Conservation (phyloP, 306 rosid genomes). For the Geum urbanum region DNA sequence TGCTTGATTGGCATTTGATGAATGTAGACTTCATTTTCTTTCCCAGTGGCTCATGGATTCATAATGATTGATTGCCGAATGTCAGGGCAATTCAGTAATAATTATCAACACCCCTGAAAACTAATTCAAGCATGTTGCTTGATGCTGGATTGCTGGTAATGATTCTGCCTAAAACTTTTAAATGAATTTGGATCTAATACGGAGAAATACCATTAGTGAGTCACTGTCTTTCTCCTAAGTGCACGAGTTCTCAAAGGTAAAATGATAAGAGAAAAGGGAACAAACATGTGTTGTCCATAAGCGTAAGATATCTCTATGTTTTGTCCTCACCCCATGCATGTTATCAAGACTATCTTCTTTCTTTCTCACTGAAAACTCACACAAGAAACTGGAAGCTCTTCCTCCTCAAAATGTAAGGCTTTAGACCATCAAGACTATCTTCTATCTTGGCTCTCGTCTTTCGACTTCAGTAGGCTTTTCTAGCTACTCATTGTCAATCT, state of each 20-base stretch:
- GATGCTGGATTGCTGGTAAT: too few relatives aligned
- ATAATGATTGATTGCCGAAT: background rate
- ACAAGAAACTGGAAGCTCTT: background rate
- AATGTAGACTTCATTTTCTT: background rate
- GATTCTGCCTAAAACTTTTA: background rate
- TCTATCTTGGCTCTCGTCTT: background rate
- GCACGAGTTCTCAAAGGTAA: background rate
- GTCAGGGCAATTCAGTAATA: background rate
- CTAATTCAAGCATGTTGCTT: too few relatives aligned
- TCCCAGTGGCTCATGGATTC: background rate
- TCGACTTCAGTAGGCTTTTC: background rate
- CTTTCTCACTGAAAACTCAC: background rate
- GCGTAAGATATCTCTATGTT: background rate
- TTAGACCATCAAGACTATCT: too few relatives aligned
- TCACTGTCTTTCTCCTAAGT: background rate
- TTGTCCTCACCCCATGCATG: background rate
- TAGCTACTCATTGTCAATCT: background rate
- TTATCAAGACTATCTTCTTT: constrained; percentile 14
- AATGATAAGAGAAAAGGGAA: background rate
- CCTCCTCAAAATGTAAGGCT: constrained; percentile 24
- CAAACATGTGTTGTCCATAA: background rate
- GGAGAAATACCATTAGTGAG: background rate
- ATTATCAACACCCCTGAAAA: too few relatives aligned
- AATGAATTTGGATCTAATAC: background rate
- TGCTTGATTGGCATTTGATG: background rate